These are phyloP conservation scores for Botrytis medusae DNA, from an alignment of 2,329 filamentous ascomycete genomes.

Conservation along the genomic window DNA sequence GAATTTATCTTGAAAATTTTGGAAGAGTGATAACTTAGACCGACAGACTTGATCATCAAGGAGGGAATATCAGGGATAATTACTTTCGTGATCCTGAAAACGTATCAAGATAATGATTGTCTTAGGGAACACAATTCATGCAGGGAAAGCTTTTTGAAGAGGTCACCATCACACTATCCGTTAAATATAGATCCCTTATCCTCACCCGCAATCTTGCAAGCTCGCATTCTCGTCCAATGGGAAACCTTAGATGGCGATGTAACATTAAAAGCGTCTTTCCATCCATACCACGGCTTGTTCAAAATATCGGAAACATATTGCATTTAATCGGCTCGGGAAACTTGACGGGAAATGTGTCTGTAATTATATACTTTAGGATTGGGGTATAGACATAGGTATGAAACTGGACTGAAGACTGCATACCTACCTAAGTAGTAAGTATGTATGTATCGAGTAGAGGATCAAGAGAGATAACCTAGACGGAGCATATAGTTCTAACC, in stretches of 20 bases:
- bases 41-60: neutral
- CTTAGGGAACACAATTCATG: too few species aligned
- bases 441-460: neutral
- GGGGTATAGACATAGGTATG: neutral
- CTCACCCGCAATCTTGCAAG: neutral
- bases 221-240: constrained; percentile 7
- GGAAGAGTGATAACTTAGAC: neutral
- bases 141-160: neutral
- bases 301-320: neutral
- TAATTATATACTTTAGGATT: neutral
- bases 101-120: neutral
- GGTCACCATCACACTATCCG: neutral
- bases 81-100: neutral
- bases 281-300: neutral
- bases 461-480: neutral
- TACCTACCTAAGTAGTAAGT: neutral
- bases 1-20: neutral
- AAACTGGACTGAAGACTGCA: constrained; percentile 1
- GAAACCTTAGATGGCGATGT: neutral
- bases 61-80: neutral
- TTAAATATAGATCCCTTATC: neutral
- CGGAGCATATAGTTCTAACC: neutral
- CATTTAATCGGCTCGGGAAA: neutral
- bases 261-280: neutral
- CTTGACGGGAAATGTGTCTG: neutral